Evolutionary conservation across 306 rosid genomes (phyloP).

Genomic region (Medicago arabica): DNA sequence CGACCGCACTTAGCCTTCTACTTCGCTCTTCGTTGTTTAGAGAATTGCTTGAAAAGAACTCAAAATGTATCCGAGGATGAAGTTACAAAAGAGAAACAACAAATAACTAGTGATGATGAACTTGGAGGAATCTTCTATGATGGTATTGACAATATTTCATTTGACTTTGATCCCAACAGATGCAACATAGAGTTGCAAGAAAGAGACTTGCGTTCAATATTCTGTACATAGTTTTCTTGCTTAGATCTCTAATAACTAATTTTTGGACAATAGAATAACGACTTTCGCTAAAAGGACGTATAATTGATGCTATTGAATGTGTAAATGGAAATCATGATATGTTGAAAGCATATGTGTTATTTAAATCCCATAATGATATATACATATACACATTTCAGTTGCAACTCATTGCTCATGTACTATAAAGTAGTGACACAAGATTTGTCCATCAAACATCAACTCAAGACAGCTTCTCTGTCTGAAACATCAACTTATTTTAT

Average conservation of each 20-base stretch:
- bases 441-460: no score
- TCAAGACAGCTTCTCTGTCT: no score
- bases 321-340: no score
- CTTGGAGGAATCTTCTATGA: constrained; percentile 58
- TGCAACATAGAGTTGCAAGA: constrained; percentile 54
- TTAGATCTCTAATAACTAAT: background rate
- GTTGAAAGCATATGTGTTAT: no score
- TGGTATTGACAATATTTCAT: constrained; percentile 54
- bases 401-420: no score
- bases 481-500: no score
- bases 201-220: constrained; percentile 55
- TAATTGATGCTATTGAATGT: no score
- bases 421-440: no score
- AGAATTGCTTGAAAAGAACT: constrained; percentile 75
- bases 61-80: constrained; percentile 56
- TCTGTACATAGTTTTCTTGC: constrained; percentile 32
- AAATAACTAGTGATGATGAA: constrained; percentile 53
- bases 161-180: constrained; percentile 48
- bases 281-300: background rate
- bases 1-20: constrained; percentile 79
- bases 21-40: constrained; percentile 66
- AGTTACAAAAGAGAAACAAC: constrained; percentile 46
- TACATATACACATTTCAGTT: no score
- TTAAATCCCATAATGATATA: no score
- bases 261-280: background rate